Conservation (phyloP, 805 yeast genomes). For the Candida xiaguanensis region DNA sequence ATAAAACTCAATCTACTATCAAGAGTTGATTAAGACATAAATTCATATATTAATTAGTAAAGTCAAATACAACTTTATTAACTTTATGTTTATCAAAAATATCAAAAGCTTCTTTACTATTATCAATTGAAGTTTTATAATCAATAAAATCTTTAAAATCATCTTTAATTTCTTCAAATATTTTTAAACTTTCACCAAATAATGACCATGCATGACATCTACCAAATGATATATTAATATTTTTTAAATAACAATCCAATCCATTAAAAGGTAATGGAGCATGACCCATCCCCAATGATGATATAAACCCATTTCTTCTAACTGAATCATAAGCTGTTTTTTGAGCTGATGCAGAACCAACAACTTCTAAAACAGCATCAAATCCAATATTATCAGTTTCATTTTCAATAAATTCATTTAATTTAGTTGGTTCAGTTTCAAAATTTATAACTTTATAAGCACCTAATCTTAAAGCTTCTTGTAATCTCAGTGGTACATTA, state of each 20-base stretch:
- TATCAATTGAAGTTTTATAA: slow-evolving; percentile 39
- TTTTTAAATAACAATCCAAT: slow-evolving; percentile 54
- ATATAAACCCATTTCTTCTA: slow-evolving; percentile 55
- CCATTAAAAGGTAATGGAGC: slow-evolving; percentile 55
- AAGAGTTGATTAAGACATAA: no score
- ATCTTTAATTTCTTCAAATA: slow-evolving; percentile 41
- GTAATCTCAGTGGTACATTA: slow-evolving; percentile 44
- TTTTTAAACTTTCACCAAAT: slow-evolving; percentile 48
- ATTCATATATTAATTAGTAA: no score
- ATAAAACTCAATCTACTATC: no score
- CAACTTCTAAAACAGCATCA: slow-evolving; percentile 59
- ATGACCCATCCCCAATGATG: slow-evolving; percentile 60
- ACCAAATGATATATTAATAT: slow-evolving; percentile 56
- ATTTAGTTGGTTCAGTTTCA: slow-evolving; percentile 27
- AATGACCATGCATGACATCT: slow-evolving; percentile 60
- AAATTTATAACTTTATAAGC: slow-evolving; percentile 47
- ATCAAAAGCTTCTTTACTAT: slow-evolving; percentile 45
- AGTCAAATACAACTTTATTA: slow-evolving; percentile 50
- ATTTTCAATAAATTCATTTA: slow-evolving; percentile 24
- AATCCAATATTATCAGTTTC: slow-evolving; percentile 50
- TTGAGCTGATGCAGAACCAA: slow-evolving; percentile 52
- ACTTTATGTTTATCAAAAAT: slow-evolving; percentile 52
- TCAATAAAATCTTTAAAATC: slow-evolving; percentile 54
- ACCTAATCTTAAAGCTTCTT: slow-evolving; percentile 44
- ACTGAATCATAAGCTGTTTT: slow-evolving; percentile 49